Evolutionary conservation across 2,329 filamentous ascomycete species (phyloP).

Genomic region (Curvularia sp.): DNA sequence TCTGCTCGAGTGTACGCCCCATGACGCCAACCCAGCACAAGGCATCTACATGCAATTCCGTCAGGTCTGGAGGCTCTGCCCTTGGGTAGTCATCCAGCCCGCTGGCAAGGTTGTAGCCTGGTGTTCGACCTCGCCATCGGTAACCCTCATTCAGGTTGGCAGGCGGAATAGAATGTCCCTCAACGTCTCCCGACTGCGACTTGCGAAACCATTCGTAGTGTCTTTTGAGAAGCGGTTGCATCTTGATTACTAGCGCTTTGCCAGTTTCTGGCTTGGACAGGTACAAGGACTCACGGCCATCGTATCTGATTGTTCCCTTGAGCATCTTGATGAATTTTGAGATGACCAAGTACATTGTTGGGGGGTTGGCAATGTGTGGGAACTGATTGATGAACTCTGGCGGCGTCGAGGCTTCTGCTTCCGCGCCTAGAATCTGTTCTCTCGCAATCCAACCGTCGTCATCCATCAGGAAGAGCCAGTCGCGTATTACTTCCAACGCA

Average conservation of each 20-base stretch:
- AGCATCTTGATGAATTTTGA: slow-evolving; percentile 73
- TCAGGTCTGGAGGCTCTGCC: slow-evolving; percentile 86
- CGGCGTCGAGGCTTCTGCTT: slow-evolving; percentile 91
- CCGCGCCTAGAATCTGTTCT: slow-evolving; percentile 88
- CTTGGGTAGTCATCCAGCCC: slow-evolving; percentile 95
- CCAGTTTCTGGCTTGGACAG: slow-evolving; percentile 69
- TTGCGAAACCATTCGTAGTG: slow-evolving; percentile 94
- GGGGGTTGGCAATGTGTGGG: slow-evolving; percentile 94
- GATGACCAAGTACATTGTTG: slow-evolving; percentile 87
- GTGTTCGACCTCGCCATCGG: slow-evolving; percentile 87
- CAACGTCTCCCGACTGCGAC: slow-evolving; percentile 79
- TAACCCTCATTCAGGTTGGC: slow-evolving; percentile 74
- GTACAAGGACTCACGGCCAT: slow-evolving; percentile 63
- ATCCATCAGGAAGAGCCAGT: slow-evolving; percentile 94
- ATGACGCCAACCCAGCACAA: slow-evolving; percentile 97
- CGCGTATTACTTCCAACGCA: slow-evolving; percentile 82
- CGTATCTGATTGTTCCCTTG: slow-evolving; percentile 54
- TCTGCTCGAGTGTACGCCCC: slow-evolving; percentile 78
- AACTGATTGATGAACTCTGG: slow-evolving; percentile 90
- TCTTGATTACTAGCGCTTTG: slow-evolving; percentile 71
- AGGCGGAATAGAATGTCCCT: slow-evolving; percentile 35
- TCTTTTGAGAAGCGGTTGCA: slow-evolving; percentile 86
- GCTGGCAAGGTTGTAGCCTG: slow-evolving; percentile 82
- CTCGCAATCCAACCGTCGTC: slow-evolving; percentile 95
- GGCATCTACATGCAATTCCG: slow-evolving; percentile 90